A percentile compares a stretch with the other conserved stretches of the same genome.
Conservation (phyloP, 108 stramenopile species). For the Cyclotella atomus region DNA sequence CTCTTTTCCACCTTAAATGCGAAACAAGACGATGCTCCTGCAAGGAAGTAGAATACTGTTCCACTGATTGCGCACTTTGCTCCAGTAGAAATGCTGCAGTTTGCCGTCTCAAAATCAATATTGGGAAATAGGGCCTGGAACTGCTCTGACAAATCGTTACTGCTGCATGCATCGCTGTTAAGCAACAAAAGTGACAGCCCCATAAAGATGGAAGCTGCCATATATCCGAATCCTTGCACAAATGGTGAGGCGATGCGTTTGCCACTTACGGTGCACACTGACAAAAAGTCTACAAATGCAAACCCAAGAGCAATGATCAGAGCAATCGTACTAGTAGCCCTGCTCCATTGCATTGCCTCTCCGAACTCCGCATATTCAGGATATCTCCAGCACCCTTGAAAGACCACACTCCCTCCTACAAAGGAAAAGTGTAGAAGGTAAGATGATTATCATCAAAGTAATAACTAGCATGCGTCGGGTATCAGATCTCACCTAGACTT, state of each 20-base stretch:
- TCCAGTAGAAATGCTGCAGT: conserved; percentile 22
- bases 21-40: conserved; percentile 29
- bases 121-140: not conserved
- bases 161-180: conserved; percentile 43
- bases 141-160: conserved; percentile 15
- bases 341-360: conserved; percentile 40
- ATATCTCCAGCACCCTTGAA: conserved; percentile 30
- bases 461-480: no score
- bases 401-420: conserved; percentile 6
- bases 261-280: conserved; percentile 17
- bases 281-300: conserved; percentile 11
- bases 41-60: conserved; percentile 42
- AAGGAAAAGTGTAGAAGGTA: no score
- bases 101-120: not conserved
- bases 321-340: conserved; percentile 32
- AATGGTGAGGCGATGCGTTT: conserved; percentile 3
- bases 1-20: conserved; percentile 4
- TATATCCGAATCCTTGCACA: not conserved
- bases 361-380: conserved; percentile 28
- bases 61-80: conserved; percentile 43
- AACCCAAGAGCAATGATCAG: conserved; percentile 43
- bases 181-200: conserved; percentile 48
- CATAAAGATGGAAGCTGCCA: conserved; percentile 38
- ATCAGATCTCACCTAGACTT: no score
- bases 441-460: no score